Evolutionary conservation across 2,329 filamentous ascomycete species (phyloP).

Genomic region (Teratosphaeriaceae sp.): DNA sequence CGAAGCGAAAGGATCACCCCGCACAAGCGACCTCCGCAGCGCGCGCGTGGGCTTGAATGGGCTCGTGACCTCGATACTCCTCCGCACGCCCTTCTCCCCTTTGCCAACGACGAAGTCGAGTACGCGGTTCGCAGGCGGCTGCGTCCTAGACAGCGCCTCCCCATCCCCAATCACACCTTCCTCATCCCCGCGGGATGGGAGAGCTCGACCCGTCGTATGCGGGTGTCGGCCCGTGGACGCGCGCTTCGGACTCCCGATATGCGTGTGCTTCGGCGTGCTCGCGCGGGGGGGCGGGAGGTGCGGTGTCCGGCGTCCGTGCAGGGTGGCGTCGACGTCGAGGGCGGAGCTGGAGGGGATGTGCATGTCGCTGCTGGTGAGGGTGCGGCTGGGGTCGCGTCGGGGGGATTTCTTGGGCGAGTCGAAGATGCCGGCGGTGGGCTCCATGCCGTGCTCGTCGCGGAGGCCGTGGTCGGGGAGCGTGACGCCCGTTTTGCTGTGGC

Average conservation of each 20-base stretch:
- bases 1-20: slow-evolving; percentile 17
- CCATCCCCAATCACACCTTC: neutral
- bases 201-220: slow-evolving; percentile 12
- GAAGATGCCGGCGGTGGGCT: slow-evolving; percentile 79
- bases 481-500: slow-evolving; percentile 76
- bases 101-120: slow-evolving; percentile 28
- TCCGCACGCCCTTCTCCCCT: slow-evolving; percentile 17
- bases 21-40: slow-evolving; percentile 21
- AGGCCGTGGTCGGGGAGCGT: slow-evolving; percentile 69
- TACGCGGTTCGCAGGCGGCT: slow-evolving; percentile 25
- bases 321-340: slow-evolving; percentile 40
- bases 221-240: slow-evolving; percentile 51
- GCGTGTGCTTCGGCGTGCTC: slow-evolving; percentile 59
- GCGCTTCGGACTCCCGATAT: slow-evolving; percentile 53
- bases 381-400: slow-evolving; percentile 21
- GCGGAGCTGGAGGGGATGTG: slow-evolving; percentile 55
- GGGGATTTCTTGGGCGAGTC: slow-evolving; percentile 70
- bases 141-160: slow-evolving; percentile 11
- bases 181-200: slow-evolving; percentile 4
- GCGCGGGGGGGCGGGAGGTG: slow-evolving; percentile 44
- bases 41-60: slow-evolving; percentile 27
- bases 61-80: slow-evolving; percentile 25
- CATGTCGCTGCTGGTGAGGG: slow-evolving; percentile 35
- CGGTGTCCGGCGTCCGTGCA: slow-evolving; percentile 36
- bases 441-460: slow-evolving; percentile 88